Conservation (phyloP, 1,284 basidiomycete species). For the Ceratobasidium sp. region DNA sequence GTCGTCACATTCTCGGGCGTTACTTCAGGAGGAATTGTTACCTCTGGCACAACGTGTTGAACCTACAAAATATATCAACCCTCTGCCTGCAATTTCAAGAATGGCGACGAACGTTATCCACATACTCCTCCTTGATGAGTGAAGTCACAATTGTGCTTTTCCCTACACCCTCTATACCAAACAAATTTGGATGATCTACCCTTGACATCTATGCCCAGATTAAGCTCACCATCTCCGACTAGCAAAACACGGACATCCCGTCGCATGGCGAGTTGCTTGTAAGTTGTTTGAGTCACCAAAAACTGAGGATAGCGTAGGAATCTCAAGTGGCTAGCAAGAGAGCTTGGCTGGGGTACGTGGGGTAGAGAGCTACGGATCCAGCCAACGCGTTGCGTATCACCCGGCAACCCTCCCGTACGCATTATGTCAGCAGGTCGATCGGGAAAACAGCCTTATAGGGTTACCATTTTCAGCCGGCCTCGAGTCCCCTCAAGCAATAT, state of each 20-base stretch:
- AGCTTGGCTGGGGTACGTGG: not conserved
- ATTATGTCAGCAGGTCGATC: slow-evolving; percentile 17
- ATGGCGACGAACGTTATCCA: slow-evolving; percentile 72
- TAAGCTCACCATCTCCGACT: slow-evolving; percentile 42
- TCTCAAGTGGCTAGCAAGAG: not conserved
- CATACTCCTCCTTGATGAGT: slow-evolving; percentile 93
- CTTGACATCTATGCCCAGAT: not conserved
- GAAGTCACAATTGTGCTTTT: slow-evolving; percentile 91
- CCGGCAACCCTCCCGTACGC: slow-evolving; percentile 15
- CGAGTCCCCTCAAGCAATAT: not conserved
- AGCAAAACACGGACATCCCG: slow-evolving; percentile 42
- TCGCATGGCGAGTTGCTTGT: slow-evolving; percentile 32
- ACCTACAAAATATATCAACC: slow-evolving; percentile 58
- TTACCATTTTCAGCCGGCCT: not conserved
- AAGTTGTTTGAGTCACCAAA: not conserved
- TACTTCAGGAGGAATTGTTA: slow-evolving; percentile 94
- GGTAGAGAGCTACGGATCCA: slow-evolving; percentile 1
- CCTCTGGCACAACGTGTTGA: slow-evolving; percentile 90
- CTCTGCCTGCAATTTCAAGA: not conserved
- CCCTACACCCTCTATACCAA: slow-evolving; percentile 43
- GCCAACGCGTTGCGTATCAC: slow-evolving; percentile 24
- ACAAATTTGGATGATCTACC: slow-evolving; percentile 1
- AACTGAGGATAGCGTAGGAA: not conserved
- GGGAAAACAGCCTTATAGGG: not conserved
- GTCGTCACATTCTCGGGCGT: slow-evolving; percentile 96